Evolutionary conservation across 768 basidiomycete species (phyloP).

Genomic region (Mrakia frigida): DNA sequence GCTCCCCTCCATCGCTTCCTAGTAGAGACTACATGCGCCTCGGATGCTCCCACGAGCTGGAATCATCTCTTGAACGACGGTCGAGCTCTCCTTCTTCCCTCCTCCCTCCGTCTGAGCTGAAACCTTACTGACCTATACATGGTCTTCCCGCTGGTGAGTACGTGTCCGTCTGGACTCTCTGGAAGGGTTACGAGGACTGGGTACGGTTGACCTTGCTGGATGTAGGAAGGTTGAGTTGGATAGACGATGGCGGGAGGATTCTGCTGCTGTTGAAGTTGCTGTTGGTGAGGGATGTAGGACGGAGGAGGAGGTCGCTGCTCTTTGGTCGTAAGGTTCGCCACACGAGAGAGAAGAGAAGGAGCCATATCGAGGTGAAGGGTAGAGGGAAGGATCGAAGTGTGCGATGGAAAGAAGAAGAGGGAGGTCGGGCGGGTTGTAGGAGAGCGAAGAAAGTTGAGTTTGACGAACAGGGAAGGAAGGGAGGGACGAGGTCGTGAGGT

Average conservation of each 20-base stretch:
- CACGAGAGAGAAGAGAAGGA: slow-evolving; percentile 17
- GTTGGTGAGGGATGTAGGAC: background rate
- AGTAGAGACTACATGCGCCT: too few relatives aligned
- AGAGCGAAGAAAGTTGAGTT: background rate
- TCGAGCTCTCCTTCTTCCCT: background rate
- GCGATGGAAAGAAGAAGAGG: background rate
- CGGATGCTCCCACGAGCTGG: too few relatives aligned
- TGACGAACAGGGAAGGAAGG: background rate
- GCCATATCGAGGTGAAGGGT: background rate
- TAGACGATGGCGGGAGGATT: background rate
- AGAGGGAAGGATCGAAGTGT: background rate
- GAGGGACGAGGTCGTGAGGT: background rate
- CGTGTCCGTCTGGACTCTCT: background rate
- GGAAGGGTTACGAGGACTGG: background rate
- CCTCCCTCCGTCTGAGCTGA: background rate
- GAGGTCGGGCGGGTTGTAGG: background rate
- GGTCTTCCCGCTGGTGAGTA: background rate
- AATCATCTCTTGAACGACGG: too few relatives aligned
- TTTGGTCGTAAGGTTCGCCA: slow-evolving; percentile 1
- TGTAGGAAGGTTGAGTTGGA: background rate
- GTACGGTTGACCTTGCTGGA: background rate
- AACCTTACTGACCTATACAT: slow-evolving; percentile 7
- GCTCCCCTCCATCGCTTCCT: too few relatives aligned
- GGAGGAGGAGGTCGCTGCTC: slow-evolving; percentile 1
- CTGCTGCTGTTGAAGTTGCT: background rate